phyloP scores from a whole-genome alignment of 192 early-diverging fungal genomes.

The Podila verticillata region DNA sequence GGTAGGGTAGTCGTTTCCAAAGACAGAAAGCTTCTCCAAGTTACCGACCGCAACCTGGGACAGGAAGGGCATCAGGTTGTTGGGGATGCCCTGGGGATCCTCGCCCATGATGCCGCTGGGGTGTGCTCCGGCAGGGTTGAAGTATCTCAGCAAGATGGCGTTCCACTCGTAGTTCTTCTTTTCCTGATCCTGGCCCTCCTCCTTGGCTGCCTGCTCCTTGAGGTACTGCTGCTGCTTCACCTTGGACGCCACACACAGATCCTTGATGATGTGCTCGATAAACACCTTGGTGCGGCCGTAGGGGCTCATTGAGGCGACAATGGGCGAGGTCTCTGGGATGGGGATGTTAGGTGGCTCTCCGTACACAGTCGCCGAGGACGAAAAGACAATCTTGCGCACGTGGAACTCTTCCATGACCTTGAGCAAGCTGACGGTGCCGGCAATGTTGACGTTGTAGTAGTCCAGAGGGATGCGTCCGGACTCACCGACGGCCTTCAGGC shows the following conservation, averaged over 20 bases:
- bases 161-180: constrained; percentile 66
- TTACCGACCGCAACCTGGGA: constrained; percentile 89
- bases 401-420: constrained; percentile 84
- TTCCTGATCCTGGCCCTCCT: not conserved
- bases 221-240: constrained; percentile 33
- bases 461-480: constrained; percentile 79
- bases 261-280: constrained; percentile 85
- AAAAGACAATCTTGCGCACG: constrained; percentile 93
- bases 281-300: constrained; percentile 98
- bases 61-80: constrained; percentile 92
- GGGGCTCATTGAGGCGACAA: constrained; percentile 84
- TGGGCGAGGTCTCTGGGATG: constrained; percentile 74
- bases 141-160: constrained; percentile 78
- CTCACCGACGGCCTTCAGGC: constrained; percentile 90
- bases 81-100: constrained; percentile 85
- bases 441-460: constrained; percentile 96
- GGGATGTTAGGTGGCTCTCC: constrained; percentile 78
- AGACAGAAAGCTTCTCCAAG: constrained; percentile 85
- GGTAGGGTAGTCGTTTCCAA: constrained; percentile 93
- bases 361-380: constrained; percentile 93
- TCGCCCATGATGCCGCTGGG: constrained; percentile 92
- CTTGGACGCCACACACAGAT: constrained; percentile 66
- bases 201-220: constrained; percentile 6
- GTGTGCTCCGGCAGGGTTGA: constrained; percentile 96
- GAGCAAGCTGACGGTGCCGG: constrained; percentile 86